phyloP scores from a whole-genome alignment of 1,139 yeast species.

The Blastobotrys indianensis region DNA sequence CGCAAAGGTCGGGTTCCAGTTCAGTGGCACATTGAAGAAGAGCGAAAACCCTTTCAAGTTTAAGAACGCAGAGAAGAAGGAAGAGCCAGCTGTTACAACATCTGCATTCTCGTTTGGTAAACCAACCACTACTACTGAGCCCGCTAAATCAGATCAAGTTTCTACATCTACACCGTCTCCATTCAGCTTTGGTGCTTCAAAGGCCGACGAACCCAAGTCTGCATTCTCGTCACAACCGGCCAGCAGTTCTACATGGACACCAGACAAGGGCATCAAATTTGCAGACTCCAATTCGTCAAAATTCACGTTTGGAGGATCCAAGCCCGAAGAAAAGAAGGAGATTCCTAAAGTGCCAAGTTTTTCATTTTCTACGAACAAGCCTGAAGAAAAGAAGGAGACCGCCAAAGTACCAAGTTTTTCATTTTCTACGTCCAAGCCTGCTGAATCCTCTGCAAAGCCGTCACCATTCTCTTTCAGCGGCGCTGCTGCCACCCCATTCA shows the following conservation, averaged over 20 bases:
- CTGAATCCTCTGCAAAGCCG: too few species aligned
- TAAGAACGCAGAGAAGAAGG: slow-evolving; percentile 8
- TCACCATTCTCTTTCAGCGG: too few species aligned
- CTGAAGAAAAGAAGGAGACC: not conserved
- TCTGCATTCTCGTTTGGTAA: slow-evolving; percentile 14
- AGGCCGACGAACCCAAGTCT: slow-evolving; percentile 21
- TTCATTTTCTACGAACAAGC: too few species aligned
- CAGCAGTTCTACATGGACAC: slow-evolving; percentile 29
- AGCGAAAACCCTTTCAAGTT: slow-evolving; percentile 13
- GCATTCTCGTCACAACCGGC: slow-evolving; percentile 21
- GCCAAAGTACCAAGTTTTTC: too few species aligned
- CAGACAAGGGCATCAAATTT: slow-evolving; percentile 34
- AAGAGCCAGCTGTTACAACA: slow-evolving; percentile 17
- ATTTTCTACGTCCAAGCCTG: too few species aligned
- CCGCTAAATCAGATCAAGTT: not conserved
- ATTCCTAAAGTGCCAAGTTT: too few species aligned
- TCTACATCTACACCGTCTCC: slow-evolving; percentile 2
- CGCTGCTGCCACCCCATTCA: too few species aligned
- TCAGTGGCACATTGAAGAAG: slow-evolving; percentile 6
- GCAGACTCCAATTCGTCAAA: slow-evolving; percentile 18
- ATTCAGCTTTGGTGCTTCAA: slow-evolving; percentile 11
- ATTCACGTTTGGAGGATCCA: slow-evolving; percentile 7
- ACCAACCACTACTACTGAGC: not conserved
- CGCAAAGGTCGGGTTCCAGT: slow-evolving; percentile 13
- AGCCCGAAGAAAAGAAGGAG: not conserved